phyloP scores from a whole-genome alignment of 805 yeast species.

The Saturnispora quitensis region DNA sequence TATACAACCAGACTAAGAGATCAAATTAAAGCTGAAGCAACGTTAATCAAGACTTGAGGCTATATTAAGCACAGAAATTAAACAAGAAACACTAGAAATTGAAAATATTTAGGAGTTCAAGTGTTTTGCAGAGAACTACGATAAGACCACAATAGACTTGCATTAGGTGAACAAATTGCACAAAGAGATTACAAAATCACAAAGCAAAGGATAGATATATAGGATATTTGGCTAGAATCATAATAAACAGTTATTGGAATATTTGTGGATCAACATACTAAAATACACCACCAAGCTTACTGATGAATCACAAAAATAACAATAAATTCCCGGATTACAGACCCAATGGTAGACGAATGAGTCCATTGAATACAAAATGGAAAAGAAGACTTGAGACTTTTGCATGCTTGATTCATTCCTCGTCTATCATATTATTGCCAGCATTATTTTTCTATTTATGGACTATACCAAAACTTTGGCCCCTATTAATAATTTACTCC shows the following conservation, averaged over 20 bases:
- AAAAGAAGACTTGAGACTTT: slow-evolving; percentile 52
- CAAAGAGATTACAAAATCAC: neutral
- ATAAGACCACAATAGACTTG: too few species aligned
- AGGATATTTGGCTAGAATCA: neutral
- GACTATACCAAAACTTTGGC: slow-evolving; percentile 48
- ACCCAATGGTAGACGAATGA: neutral
- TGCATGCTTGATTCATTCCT: slow-evolving; percentile 63
- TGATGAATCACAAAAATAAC: neutral
- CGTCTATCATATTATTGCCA: slow-evolving; percentile 53
- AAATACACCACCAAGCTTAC: too few species aligned
- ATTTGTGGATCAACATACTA: too few species aligned
- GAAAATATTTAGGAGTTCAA: neutral
- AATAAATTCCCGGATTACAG: slow-evolving; percentile 1
- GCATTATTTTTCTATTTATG: slow-evolving; percentile 47
- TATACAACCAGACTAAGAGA: too few species aligned
- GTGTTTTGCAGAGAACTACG: neutral
- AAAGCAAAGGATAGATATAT: neutral
- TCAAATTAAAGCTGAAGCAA: neutral
- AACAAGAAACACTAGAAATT: neutral
- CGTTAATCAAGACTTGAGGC: too few species aligned
- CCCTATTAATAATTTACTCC: slow-evolving; percentile 53
- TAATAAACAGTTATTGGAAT: too few species aligned
- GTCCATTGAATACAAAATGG: neutral
- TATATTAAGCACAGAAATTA: neutral
- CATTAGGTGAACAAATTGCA: neutral